Percentiles rank a stretch among this genome's conserved stretches.
Evolutionary conservation across 768 basidiomycete genomes (phyloP).

Genomic region (Glaciozyma martinii): DNA sequence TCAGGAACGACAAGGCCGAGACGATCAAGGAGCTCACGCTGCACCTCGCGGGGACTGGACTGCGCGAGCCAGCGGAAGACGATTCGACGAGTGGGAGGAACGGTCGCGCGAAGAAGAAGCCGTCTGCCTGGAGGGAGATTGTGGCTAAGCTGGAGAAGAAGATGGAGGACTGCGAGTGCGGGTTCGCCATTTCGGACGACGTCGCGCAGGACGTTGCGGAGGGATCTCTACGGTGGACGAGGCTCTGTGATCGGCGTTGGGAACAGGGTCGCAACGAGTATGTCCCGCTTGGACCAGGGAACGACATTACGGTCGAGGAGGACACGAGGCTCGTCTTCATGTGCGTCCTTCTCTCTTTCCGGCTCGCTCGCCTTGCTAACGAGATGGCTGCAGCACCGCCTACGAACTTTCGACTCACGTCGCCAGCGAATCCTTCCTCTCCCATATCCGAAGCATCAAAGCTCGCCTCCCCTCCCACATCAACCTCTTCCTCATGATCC

Average conservation of each 20-base stretch:
- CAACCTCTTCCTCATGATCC: constrained; percentile 27
- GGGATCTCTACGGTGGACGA: constrained; percentile 24
- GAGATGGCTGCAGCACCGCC: constrained; percentile 8
- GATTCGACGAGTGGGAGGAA: neutral
- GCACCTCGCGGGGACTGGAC: constrained; percentile 22
- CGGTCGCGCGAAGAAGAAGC: constrained; percentile 3
- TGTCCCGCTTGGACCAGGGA: constrained; percentile 3
- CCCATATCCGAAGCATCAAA: constrained; percentile 10
- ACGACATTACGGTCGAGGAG: constrained; percentile 21
- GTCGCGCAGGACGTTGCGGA: neutral
- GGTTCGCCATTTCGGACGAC: constrained; percentile 7
- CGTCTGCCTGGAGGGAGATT: constrained; percentile 17
- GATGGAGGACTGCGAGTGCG: constrained; percentile 2
- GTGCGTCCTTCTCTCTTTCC: neutral
- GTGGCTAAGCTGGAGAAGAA: neutral
- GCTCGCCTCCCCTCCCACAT: constrained; percentile 17
- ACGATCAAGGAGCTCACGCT: constrained; percentile 22
- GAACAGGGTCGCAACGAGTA: constrained; percentile 8
- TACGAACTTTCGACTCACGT: constrained; percentile 16
- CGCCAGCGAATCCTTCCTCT: neutral
- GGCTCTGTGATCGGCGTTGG: constrained; percentile 19
- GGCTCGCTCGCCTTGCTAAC: neutral
- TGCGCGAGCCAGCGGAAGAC: neutral
- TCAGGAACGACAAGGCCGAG: constrained; percentile 8
- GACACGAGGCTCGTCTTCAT: constrained; percentile 23